phyloP scores from a whole-genome alignment of 495 filamentous ascomycete species.

The Penicillium paxilli region DNA sequence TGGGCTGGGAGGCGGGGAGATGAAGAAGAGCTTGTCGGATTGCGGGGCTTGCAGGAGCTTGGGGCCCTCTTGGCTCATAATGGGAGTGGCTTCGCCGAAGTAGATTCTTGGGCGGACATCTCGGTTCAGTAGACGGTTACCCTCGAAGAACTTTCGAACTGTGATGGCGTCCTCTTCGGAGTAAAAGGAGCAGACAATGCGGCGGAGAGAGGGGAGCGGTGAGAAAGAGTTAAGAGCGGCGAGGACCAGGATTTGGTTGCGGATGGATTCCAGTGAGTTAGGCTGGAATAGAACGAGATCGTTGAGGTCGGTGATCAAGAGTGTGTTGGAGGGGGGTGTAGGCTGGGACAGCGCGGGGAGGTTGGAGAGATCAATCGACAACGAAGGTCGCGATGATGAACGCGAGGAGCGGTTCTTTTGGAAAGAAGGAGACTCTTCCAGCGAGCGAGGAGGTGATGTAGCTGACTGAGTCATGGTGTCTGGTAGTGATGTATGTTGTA shows the following conservation, averaged over 20 bases:
- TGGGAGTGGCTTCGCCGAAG: conserved; percentile 79
- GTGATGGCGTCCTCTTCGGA: conserved; percentile 69
- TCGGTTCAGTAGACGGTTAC: conserved; percentile 61
- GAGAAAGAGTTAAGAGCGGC: conserved; percentile 84
- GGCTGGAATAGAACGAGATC: conserved; percentile 77
- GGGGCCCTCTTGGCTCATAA: conserved; percentile 56
- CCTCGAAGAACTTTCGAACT: conserved; percentile 71
- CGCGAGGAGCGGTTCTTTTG: conserved; percentile 45
- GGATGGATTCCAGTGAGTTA: conserved; percentile 72
- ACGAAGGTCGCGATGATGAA: conserved; percentile 45
- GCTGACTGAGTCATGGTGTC: conserved; percentile 25
- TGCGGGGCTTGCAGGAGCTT: conserved; percentile 79
- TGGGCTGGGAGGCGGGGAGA: conserved; percentile 87
- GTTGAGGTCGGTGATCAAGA: conserved; percentile 85
- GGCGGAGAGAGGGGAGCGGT: conserved; percentile 87
- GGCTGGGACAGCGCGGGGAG: conserved; percentile 79
- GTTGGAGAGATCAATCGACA: conserved; percentile 79
- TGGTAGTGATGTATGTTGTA: not conserved
- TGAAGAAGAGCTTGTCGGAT: conserved; percentile 91
- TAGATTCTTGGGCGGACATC: conserved; percentile 71
- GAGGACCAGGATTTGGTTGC: conserved; percentile 62
- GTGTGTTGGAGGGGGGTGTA: conserved; percentile 85
- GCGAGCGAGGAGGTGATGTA: conserved; percentile 25
- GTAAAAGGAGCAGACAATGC: conserved; percentile 88
- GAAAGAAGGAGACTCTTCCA: conserved; percentile 28